These are phyloP conservation scores for Aspergillus udagawae DNA, from an alignment of 2,329 filamentous ascomycete genomes.

Conservation along the genomic window DNA sequence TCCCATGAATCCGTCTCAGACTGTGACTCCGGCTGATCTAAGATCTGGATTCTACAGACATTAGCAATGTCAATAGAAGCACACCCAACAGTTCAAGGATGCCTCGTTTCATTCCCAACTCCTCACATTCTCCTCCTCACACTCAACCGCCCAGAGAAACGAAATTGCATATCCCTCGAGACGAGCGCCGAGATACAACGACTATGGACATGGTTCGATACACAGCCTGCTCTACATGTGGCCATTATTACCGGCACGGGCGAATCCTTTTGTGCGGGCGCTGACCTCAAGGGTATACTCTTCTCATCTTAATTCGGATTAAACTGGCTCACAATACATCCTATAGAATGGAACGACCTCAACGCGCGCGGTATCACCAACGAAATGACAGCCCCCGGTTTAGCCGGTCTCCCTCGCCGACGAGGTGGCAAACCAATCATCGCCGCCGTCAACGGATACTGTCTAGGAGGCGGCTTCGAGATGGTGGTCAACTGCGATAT, in stretches of 20 bases:
- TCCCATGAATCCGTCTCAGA: no score
- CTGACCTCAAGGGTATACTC: constrained; percentile 55
- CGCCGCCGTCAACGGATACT: constrained; percentile 71
- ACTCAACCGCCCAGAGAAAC: constrained; percentile 37
- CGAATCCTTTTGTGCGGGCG: constrained; percentile 64
- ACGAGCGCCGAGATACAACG: constrained; percentile 42
- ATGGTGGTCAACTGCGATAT: constrained; percentile 72
- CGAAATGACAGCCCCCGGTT: constrained; percentile 48
- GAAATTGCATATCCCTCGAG: constrained; percentile 41
- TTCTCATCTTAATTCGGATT: background rate
- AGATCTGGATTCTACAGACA: background rate
- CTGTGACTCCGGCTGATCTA: no score
- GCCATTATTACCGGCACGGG: constrained; percentile 62
- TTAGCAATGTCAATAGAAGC: constrained; percentile 2
- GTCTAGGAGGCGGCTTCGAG: constrained; percentile 72
- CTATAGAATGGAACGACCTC: constrained; percentile 51
- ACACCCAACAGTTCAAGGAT: constrained; percentile 17
- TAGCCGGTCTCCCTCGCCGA: constrained; percentile 64
- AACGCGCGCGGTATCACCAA: constrained; percentile 33
- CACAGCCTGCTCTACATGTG: constrained; percentile 57
- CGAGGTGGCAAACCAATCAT: constrained; percentile 70
- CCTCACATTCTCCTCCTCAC: constrained; percentile 40
- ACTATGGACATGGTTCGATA: constrained; percentile 59
- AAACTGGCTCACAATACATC: background rate
- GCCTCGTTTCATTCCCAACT: constrained; percentile 39